Evolutionary conservation across 805 yeast genomes (phyloP).

Genomic region (Cyberlindnera xishuangbannaensis): DNA sequence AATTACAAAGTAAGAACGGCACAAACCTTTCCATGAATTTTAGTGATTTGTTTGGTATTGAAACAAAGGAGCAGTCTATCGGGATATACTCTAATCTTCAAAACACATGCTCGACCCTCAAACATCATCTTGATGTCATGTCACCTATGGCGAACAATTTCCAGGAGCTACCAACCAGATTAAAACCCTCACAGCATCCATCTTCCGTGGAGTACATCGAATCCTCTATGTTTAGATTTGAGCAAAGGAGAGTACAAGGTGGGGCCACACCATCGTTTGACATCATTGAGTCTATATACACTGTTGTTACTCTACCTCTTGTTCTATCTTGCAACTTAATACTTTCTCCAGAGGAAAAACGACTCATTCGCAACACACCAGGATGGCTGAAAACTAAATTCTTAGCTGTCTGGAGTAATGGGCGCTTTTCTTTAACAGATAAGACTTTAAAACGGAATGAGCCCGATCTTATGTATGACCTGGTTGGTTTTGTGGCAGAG

Average conservation of each 20-base stretch:
- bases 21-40: conserved; percentile 8
- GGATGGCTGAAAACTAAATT: conserved; percentile 63
- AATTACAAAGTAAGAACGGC: conserved; percentile 27
- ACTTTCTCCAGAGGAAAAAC: conserved; percentile 49
- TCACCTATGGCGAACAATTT: conserved; percentile 10
- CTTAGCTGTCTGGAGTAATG: conserved; percentile 31
- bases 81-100: conserved; percentile 4
- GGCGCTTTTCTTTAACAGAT: conserved; percentile 32
- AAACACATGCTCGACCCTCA: background rate
- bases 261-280: conserved; percentile 45
- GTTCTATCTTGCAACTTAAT: conserved; percentile 57
- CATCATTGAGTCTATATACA: conserved; percentile 45
- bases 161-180: background rate
- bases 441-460: background rate
- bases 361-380: conserved; percentile 39
- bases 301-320: conserved; percentile 55
- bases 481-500: conserved; percentile 67
- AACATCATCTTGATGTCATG: conserved; percentile 15
- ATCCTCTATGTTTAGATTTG: conserved; percentile 30
- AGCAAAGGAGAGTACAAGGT: conserved; percentile 47
- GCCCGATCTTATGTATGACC: conserved; percentile 44
- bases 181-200: conserved; percentile 16
- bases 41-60: conserved; percentile 35
- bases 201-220: conserved; percentile 54
- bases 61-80: conserved; percentile 6